Percentiles rank a stretch among this genome's conserved stretches.
Evolutionary conservation across 306 rosid genomes (phyloP).

Genomic region (Vicia villosa): DNA sequence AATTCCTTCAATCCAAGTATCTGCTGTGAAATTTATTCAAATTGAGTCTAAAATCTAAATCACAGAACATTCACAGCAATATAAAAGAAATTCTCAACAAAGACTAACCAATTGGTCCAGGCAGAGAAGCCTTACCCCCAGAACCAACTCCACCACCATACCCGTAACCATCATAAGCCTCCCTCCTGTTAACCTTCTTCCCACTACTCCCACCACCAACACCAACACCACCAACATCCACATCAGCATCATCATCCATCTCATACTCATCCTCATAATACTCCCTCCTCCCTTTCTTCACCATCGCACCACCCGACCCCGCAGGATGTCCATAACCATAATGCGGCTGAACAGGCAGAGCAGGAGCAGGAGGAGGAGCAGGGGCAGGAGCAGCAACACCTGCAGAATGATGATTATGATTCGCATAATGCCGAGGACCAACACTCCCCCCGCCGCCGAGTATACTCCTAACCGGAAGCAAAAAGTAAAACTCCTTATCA

Average conservation of each 20-base stretch:
- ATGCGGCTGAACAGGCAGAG: constrained; percentile 33
- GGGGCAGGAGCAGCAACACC: background rate
- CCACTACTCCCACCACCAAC: constrained; percentile 58
- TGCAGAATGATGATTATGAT: constrained; percentile 14
- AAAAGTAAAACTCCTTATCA: constrained; percentile 90
- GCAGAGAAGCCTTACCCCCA: constrained; percentile 59
- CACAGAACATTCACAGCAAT: constrained; percentile 4
- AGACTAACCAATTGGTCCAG: constrained; percentile 67
- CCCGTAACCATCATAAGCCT: constrained; percentile 65
- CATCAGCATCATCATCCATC: constrained; percentile 67
- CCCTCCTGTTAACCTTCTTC: constrained; percentile 69
- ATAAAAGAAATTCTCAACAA: constrained; percentile 1
- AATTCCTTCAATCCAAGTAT: constrained; percentile 1
- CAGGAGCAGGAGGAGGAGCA: background rate
- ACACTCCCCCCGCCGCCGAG: constrained; percentile 59
- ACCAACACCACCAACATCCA: constrained; percentile 24
- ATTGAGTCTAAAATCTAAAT: background rate
- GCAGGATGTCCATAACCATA: constrained; percentile 54
- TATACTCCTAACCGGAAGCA: constrained; percentile 79
- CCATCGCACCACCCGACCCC: constrained; percentile 25
- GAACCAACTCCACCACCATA: constrained; percentile 60
- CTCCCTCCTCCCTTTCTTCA: constrained; percentile 76
- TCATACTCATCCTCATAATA: constrained; percentile 78
- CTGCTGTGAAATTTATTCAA: constrained; percentile 7
- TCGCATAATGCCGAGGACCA: constrained; percentile 61